Evolutionary conservation across 1,139 yeast species (phyloP).

Genomic region (Geotrichum histeridarum): DNA sequence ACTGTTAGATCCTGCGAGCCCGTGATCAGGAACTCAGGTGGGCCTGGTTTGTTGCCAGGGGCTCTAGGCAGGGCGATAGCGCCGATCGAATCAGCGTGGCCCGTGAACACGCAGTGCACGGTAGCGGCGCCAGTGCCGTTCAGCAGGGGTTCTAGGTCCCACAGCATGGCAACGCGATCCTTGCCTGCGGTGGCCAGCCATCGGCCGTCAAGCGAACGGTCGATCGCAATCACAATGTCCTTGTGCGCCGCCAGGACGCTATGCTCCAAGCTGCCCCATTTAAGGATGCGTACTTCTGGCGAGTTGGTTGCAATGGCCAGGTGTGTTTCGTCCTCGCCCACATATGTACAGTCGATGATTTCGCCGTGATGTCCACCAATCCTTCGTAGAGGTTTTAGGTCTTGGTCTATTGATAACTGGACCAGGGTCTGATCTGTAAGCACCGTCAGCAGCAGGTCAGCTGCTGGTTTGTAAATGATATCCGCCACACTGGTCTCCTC

Average conservation of each 20-base stretch:
- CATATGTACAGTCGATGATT: conserved; percentile 73
- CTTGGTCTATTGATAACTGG: conserved; percentile 39
- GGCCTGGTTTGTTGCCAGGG: conserved; percentile 28
- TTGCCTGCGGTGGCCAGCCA: conserved; percentile 96
- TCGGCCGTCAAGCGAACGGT: conserved; percentile 67
- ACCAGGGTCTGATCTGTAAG: conserved; percentile 81
- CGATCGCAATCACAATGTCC: conserved; percentile 78
- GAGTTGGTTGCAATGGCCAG: conserved; percentile 91
- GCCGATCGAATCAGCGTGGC: conserved; percentile 84
- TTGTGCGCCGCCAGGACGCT: conserved; percentile 64
- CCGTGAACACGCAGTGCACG: conserved; percentile 60
- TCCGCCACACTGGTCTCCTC: conserved; percentile 26
- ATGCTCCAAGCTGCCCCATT: conserved; percentile 36
- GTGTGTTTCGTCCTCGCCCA: conserved; percentile 47
- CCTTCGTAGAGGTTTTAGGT: conserved; percentile 46
- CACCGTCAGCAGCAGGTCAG: conserved; percentile 34
- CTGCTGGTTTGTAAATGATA: conserved; percentile 21
- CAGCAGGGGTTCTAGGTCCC: conserved; percentile 51
- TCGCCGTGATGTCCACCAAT: conserved; percentile 96
- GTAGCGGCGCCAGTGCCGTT: conserved; percentile 20
- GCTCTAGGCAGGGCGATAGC: conserved; percentile 72
- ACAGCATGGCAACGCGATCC: conserved; percentile 76
- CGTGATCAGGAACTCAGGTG: conserved; percentile 71
- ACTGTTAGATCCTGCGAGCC: conserved; percentile 88
- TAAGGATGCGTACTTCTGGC: conserved; percentile 75